Base-by-base conservation (phyloP, 352 stramenopile genomes). In the Phytopythium delawarense region DNA sequence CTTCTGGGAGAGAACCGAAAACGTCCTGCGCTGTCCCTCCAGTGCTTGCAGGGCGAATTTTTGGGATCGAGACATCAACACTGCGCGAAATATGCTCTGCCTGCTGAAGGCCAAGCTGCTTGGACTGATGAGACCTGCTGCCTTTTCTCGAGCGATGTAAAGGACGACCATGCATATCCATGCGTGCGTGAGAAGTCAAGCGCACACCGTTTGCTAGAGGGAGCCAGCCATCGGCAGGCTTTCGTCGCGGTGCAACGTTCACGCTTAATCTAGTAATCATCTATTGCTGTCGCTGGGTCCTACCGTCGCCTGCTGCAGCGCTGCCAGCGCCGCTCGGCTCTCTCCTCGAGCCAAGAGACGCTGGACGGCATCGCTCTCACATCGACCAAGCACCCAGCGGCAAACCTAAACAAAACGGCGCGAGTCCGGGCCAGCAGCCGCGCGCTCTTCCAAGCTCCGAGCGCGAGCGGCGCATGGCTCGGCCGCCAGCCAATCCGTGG, bases 381-480 rank as follows among this genome's bases (percentile, higher is more conserved):
- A 9, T 39, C 12, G 35, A 13, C 12, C 18, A 48, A 16, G 34
- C 52, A 45, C 46, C 48, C 30, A 54, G 8, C 30, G 34, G 25
- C 49, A 56, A 56, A 56, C 12, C 49, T 60, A 48, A 60, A 49
- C 55, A 39, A 60, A 28, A 28, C n/a, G 30, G 51, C 32, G 37
- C 30, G 13, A 35, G 16, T 44, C 51, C 20, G 42, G 42, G 11
- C 40, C 40, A 18, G 40, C 20, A 7, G 42, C 12, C 16, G 42
- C 39, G 39, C 39, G 39, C n/a, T 45, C 39, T 45, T 45, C 39
- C 39, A 8, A n/a, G 42, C 7, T 13, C 42, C 42, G 18, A 48
- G 11, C 40, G 40, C 40, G 40, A 30, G 40, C 42, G n/a, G 20
- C 32, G n/a, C 25, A 28, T 2, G 25, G 25, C 25, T 28, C 25